Conservation (phyloP, 2,329 filamentous ascomycete genomes). For the Metarhizium sp. region DNA sequence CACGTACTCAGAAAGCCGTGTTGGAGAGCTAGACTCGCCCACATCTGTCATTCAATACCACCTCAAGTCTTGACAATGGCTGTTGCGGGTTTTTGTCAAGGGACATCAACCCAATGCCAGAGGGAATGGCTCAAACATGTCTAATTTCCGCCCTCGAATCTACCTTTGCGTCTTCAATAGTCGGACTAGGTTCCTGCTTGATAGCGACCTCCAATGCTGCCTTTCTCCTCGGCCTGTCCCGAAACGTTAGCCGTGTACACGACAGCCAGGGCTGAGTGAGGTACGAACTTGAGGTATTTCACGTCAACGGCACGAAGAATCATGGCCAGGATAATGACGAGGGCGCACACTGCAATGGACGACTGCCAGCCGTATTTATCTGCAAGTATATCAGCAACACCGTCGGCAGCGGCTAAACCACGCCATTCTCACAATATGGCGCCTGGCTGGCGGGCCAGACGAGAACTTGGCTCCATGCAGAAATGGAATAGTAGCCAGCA, state of each 20-base stretch:
- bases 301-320: conserved; percentile 33
- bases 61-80: no score
- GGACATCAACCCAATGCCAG: no score
- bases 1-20: no score
- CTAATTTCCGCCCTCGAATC: background rate
- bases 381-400: conserved; percentile 8
- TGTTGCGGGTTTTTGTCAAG: no score
- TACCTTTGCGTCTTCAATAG: background rate
- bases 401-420: background rate
- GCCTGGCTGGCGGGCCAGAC: conserved; percentile 42
- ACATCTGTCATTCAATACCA: no score
- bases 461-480: conserved; percentile 41
- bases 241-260: background rate
- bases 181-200: background rate
- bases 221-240: background rate
- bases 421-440: conserved; percentile 29
- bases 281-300: conserved; percentile 20
- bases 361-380: conserved; percentile 39
- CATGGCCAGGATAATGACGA: conserved; percentile 36
- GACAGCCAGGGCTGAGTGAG: background rate
- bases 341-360: conserved; percentile 30
- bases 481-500: conserved; percentile 39
- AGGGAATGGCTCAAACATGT: background rate
- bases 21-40: no score
- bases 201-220: background rate